Evolutionary conservation across 768 basidiomycete species (phyloP).

Genomic region (Dentipellis fragilis): DNA sequence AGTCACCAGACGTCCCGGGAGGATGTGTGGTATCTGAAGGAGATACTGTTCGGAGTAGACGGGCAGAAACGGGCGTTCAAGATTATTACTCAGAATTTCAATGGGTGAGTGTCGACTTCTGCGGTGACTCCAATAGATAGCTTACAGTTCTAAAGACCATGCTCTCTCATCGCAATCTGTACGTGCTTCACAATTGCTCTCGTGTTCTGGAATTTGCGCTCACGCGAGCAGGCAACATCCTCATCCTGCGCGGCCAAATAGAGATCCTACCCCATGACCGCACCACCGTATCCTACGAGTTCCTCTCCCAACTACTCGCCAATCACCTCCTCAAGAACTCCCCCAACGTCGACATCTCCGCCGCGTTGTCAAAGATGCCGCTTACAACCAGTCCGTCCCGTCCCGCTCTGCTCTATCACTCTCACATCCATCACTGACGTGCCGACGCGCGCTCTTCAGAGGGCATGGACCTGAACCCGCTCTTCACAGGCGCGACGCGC

Average conservation of each 20-base stretch:
- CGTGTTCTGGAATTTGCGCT: not conserved
- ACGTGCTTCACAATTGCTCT: conserved; percentile 14
- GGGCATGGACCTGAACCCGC: conserved; percentile 85
- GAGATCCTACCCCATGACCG: conserved; percentile 58
- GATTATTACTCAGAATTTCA: conserved; percentile 77
- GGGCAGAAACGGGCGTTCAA: conserved; percentile 28
- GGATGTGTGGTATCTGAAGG: conserved; percentile 75
- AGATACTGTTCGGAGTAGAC: conserved; percentile 39
- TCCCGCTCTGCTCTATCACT: conserved; percentile 2
- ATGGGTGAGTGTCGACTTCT: conserved; percentile 44
- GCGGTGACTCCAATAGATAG: not conserved
- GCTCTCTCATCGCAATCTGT: conserved; percentile 89
- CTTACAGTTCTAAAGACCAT: conserved; percentile 46
- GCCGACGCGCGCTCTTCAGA: conserved; percentile 27
- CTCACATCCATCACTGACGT: not conserved
- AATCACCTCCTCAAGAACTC: conserved; percentile 64
- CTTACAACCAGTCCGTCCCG: conserved; percentile 44
- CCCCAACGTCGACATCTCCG: conserved; percentile 53
- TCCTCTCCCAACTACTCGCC: conserved; percentile 73
- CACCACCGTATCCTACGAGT: conserved; percentile 70
- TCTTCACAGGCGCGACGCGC: conserved; percentile 58
- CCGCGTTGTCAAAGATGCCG: conserved; percentile 61
- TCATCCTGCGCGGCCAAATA: conserved; percentile 79
- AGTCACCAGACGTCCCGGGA: conserved; percentile 15
- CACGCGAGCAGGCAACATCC: conserved; percentile 62